phyloP scores from a whole-genome alignment of 2,329 filamentous ascomycete species.

The Cercospora janseana region DNA sequence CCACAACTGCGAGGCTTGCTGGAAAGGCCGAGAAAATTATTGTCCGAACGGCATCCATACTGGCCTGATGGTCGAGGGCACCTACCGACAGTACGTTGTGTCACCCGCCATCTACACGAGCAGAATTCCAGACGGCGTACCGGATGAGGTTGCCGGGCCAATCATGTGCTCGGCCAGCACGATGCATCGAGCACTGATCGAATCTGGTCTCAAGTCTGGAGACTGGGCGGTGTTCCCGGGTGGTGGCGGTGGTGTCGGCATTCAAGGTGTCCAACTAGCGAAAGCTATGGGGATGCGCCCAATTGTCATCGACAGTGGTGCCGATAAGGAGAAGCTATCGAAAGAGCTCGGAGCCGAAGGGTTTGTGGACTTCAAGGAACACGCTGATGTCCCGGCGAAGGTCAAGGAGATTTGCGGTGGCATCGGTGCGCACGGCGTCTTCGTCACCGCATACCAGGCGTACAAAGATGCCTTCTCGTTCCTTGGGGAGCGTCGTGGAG shows the following conservation, averaged over 20 bases:
- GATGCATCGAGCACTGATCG: conserved; percentile 56
- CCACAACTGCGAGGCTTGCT: conserved; percentile 45
- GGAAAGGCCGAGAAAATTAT: conserved; percentile 54
- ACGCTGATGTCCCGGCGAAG: conserved; percentile 41
- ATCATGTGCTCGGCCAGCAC: conserved; percentile 61
- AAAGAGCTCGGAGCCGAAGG: conserved; percentile 54
- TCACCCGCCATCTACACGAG: conserved; percentile 56
- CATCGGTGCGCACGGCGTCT: conserved; percentile 47
- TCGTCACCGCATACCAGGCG: conserved; percentile 40
- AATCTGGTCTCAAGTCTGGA: conserved; percentile 51
- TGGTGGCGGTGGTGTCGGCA: conserved; percentile 56
- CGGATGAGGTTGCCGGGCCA: conserved; percentile 56
- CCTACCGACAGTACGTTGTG: conserved; percentile 61
- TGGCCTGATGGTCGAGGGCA: conserved; percentile 47
- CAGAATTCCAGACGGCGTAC: conserved; percentile 55
- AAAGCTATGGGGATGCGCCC: conserved; percentile 56
- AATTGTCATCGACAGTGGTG: conserved; percentile 56
- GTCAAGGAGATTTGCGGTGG: conserved; percentile 50
- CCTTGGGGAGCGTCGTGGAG: conserved; percentile 50
- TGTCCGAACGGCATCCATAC: conserved; percentile 48
- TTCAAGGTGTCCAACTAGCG: conserved; percentile 52
- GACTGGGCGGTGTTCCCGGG: conserved; percentile 57
- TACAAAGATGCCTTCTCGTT: conserved; percentile 44
- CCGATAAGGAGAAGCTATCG: conserved; percentile 47
- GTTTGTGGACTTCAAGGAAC: conserved; percentile 56